Evolutionary conservation across 257 asterid genomes (phyloP), one percentile per base, ranked within the genome.

Genomic region (Agastache rugosa): DNA sequence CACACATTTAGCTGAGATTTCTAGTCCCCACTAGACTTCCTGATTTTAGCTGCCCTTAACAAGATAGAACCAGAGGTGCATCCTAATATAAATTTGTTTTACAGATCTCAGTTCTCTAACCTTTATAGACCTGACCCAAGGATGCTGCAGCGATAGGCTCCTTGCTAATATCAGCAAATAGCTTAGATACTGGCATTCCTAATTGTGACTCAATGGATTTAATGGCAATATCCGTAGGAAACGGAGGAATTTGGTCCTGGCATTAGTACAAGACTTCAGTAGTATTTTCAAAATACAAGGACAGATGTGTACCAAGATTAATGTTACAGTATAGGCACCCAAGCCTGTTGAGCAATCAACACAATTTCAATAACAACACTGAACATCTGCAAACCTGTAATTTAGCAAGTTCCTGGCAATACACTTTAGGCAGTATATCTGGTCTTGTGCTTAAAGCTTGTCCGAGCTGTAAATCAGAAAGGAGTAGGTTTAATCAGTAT

Each of bases 381-480:
- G 73, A 75, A 62, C 50, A 58, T 65, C 23, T 75, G 75, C 74
- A 29, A 82, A 91, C 99, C 97, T 95, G 99, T 70, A 95, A 82
- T 75, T 95, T 87, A 53, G 91, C 85, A 74, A 95, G 99, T 85
- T 95, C 99, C 75, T 87, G 96, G 84, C 99, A 95, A 79, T 90
- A 95, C 37, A 92, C 83, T 51, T 78, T 77, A n/a, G 98, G 97
- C 77, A 95, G 79, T 86, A 95, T 90, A 72, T 95, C 99, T 11
- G 96, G 96, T 77, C 98, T 89, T 73, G 99, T 95, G 89, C 99
- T 92, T 80, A 95, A 80, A 78, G 98, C 99, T 83, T 95, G 99
- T 63, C 99, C 99, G 45, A 95, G 96, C 99, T 95, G 92, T 72
- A 74, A 76, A 82, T 73, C 78, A 79, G 74, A 80, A 69, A 68